Evolutionary conservation across 1,139 yeast genomes (phyloP), one percentile per base, ranked within the genome.

Genomic region (Komagataea norvegica): DNA sequence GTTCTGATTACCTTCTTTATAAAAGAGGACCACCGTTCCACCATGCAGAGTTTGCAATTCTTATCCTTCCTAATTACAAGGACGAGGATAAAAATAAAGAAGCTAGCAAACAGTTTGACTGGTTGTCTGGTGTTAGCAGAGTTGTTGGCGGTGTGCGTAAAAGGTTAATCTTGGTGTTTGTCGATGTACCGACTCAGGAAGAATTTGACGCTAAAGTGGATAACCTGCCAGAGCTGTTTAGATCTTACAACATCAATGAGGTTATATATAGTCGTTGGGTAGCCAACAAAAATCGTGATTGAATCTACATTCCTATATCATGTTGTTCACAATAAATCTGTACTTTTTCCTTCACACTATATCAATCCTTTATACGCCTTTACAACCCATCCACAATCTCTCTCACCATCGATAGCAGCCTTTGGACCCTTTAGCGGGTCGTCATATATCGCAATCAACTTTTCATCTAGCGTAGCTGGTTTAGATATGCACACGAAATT

Each of bases 1-100:
- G 96, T 2, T 74, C 86, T 17, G 95, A 89, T 50, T 80, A 68
- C 59, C 64, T 91, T 15, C 65, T 91, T 7, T 91, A 91, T 58
- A 77, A 81, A 40, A 69, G 91, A 41, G 99, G 99, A 0, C 98
- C 98, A 8, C 96, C 96, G 1, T 88, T 89, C 56, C 76, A 82
- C 33, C 99, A 91, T 57, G 97, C 98, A 0, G 96, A 88, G 52
- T 86, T 77, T 57, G 86, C 93, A 4, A 57, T 79, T 2, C 57
- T 73, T 49, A 67, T 84, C 0, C 48, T 76, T 31, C 68, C 74
- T 3, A 59, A 64, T 25, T 53, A 57, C 31, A 27, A 41, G 8
- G 66, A 66, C 20, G 65, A 58, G 8, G 45, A 46, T 2, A 46
- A 50, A 10, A 55, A 57, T 28, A 36, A 40, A 6, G 43, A 32